Conservation (phyloP, 2,329 filamentous ascomycete genomes). For the Trichoderma sp. region DNA sequence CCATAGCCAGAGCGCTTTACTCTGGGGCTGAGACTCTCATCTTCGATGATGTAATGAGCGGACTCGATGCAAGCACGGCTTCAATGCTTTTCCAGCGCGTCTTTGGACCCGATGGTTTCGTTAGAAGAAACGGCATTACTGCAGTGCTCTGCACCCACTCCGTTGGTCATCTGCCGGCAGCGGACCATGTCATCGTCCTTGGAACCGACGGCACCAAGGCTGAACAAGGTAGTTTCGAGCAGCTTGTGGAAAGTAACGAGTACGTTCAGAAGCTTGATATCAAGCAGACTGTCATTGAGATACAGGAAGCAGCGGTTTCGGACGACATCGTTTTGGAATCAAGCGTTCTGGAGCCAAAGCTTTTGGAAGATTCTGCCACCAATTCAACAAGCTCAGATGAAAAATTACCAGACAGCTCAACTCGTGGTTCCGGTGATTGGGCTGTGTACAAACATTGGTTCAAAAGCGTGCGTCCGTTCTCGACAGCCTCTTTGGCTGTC, state of each 20-base stretch:
- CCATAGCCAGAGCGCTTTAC: constrained; percentile 50
- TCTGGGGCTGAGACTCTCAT: constrained; percentile 41
- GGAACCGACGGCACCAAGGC: no score
- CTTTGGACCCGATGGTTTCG: constrained; percentile 36
- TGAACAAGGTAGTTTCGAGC: no score
- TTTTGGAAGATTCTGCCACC: constrained; percentile 50
- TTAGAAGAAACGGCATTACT: no score
- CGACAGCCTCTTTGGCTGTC: constrained; percentile 3
- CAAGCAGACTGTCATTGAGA: no score
- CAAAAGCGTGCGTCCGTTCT: constrained; percentile 15
- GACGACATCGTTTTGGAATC: background rate
- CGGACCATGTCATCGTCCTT: no score
- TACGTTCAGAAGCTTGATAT: no score
- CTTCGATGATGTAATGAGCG: constrained; percentile 49
- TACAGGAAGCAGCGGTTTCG: background rate
- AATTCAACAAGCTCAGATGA: constrained; percentile 45
- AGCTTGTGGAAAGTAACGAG: no score
- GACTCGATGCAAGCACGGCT: constrained; percentile 48
- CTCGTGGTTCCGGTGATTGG: constrained; percentile 21
- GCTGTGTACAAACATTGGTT: constrained; percentile 25
- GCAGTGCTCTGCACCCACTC: no score
- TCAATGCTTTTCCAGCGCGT: constrained; percentile 46
- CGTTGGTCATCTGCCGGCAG: no score
- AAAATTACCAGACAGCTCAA: constrained; percentile 28
- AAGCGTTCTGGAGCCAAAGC: constrained; percentile 31